These are phyloP conservation scores for Mangifera indica DNA, from an alignment of 345 rosid species.

Conservation along the genomic window DNA sequence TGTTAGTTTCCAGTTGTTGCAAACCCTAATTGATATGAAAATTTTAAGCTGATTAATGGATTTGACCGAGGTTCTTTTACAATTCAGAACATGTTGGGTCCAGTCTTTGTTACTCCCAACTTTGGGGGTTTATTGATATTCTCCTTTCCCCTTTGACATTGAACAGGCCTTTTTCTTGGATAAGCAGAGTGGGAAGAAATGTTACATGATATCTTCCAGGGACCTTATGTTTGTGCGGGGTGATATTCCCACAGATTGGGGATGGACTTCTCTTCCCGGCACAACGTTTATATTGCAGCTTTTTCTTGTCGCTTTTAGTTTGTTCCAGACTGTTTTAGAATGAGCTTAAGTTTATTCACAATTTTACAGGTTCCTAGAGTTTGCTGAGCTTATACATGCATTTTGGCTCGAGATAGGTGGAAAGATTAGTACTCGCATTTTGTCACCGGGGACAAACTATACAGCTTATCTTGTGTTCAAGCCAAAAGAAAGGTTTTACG, in stretches of 20 bases:
- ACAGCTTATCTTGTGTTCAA: constrained; percentile 47
- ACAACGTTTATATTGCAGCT: constrained; percentile 27
- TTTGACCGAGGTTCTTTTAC: no score
- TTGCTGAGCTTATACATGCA: constrained; percentile 42
- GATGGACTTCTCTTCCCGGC: constrained; percentile 36
- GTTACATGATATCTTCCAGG: constrained; percentile 58
- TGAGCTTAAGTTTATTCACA: constrained; percentile 5
- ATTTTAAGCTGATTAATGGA: not conserved
- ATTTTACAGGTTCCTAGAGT: constrained; percentile 37
- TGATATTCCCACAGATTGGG: constrained; percentile 51
- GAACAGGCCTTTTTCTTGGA: constrained; percentile 49
- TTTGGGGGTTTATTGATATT: no score
- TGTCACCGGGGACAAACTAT: constrained; percentile 45
- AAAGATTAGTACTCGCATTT: constrained; percentile 31
- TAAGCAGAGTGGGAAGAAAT: constrained; percentile 51
- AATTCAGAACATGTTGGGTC: no score
- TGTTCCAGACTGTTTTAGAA: no score
- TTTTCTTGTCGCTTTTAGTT: not conserved
- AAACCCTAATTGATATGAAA: not conserved
- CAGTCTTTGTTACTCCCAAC: no score
- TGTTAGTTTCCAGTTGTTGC: no score
- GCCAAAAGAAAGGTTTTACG: constrained; percentile 11
- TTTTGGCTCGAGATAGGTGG: constrained; percentile 54
- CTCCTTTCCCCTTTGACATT: not conserved
- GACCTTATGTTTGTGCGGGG: constrained; percentile 52